Conservation (phyloP, 495 filamentous ascomycete species). For the Talaromyces adpressus region DNA sequence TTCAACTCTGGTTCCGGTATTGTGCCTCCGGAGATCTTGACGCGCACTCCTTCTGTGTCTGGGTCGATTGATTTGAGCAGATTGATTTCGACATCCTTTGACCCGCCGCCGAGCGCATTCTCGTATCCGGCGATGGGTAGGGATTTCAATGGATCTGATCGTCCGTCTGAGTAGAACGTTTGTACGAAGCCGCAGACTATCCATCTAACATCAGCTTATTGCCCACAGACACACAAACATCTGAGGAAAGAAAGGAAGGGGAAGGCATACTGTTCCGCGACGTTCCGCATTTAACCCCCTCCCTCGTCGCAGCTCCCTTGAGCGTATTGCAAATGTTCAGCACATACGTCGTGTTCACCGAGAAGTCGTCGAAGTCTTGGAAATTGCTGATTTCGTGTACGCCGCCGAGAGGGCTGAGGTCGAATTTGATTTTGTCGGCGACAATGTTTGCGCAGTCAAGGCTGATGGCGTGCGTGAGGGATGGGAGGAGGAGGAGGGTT, state of each 20-base stretch:
- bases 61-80: conserved; percentile 57
- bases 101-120: conserved; percentile 42
- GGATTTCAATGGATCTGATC: conserved; percentile 23
- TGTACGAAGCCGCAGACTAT: conserved; percentile 74
- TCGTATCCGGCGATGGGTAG: conserved; percentile 71
- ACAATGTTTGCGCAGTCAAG: conserved; percentile 59
- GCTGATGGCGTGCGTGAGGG: conserved; percentile 34
- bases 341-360: conserved; percentile 76
- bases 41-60: conserved; percentile 57
- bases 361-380: conserved; percentile 36
- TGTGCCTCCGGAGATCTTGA: conserved; percentile 63
- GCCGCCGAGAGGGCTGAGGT: conserved; percentile 60
- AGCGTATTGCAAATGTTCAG: conserved; percentile 74
- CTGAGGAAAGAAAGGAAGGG: not conserved
- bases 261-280: conserved; percentile 33
- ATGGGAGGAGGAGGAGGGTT: conserved; percentile 37
- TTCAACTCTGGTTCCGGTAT: conserved; percentile 37
- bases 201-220: conserved; percentile 4
- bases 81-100: conserved; percentile 50
- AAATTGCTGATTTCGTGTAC: conserved; percentile 65
- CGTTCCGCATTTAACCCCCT: conserved; percentile 54
- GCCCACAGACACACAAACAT: too few relatives aligned
- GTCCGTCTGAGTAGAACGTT: conserved; percentile 20
- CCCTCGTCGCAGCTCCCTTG: conserved; percentile 50
- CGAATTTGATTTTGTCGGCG: conserved; percentile 51